These are phyloP conservation scores for Mayamaea pseudoterrestris DNA, from an alignment of 108 stramenopile genomes.

Conservation along the genomic window DNA sequence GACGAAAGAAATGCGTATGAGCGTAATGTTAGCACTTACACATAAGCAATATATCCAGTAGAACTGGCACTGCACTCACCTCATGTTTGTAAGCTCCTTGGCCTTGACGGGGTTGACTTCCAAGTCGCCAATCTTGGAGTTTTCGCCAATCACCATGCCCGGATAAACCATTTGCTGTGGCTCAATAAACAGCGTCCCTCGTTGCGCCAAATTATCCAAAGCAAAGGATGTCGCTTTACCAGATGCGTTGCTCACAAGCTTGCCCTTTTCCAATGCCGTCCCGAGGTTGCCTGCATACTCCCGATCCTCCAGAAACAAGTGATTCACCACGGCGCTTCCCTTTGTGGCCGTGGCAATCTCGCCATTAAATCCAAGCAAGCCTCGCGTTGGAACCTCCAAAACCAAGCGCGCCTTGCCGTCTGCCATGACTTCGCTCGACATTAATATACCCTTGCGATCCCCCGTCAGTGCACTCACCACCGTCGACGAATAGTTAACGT, in stretches of 20 bases:
- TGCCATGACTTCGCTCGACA: constrained; percentile 55
- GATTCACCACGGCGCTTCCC: constrained; percentile 90
- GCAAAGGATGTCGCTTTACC: constrained; percentile 86
- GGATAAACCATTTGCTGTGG: constrained; percentile 82
- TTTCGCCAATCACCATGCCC: constrained; percentile 95
- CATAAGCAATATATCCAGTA: too few relatives aligned
- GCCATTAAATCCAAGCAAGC: constrained; percentile 81
- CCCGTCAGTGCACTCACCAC: constrained; percentile 84
- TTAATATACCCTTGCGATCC: constrained; percentile 84
- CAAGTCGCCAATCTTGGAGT: constrained; percentile 45
- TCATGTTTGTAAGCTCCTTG: constrained; percentile 88
- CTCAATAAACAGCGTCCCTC: constrained; percentile 85
- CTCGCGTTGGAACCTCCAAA: constrained; percentile 93
- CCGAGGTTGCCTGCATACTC: constrained; percentile 63
- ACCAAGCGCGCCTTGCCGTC: constrained; percentile 79
- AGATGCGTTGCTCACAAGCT: constrained; percentile 75
- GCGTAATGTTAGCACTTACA: too few relatives aligned
- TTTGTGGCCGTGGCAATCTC: constrained; percentile 83
- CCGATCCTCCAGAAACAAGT: constrained; percentile 80
- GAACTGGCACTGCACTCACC: too few relatives aligned
- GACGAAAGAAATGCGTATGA: too few relatives aligned
- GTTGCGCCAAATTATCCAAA: constrained; percentile 51
- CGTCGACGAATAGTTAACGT: constrained; percentile 70
- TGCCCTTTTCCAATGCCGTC: constrained; percentile 70
- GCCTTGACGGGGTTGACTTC: constrained; percentile 64